Conservation (phyloP, 1,284 basidiomycete species). For the Ceratobasidium sp. region DNA sequence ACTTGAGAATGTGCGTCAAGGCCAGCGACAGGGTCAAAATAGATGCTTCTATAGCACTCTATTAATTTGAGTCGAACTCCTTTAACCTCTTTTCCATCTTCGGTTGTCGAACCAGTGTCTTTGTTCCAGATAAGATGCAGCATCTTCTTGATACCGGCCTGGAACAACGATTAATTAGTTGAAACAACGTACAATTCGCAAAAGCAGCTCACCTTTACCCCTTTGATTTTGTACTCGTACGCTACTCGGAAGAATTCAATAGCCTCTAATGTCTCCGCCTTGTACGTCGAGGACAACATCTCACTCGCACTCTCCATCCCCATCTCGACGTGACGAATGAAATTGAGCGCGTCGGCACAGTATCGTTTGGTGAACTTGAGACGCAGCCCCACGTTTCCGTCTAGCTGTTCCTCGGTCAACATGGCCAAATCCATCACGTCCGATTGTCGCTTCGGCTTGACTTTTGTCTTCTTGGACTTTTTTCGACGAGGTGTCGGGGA, state of each 20-base stretch:
- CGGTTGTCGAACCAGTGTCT: slow-evolving; percentile 86
- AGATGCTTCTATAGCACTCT: slow-evolving; percentile 89
- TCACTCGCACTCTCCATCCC: slow-evolving; percentile 81
- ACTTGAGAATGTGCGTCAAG: slow-evolving; percentile 86
- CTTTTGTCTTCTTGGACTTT: slow-evolving; percentile 47
- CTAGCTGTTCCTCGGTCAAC: slow-evolving; percentile 70
- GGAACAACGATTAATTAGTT: slow-evolving; percentile 8
- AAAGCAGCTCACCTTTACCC: slow-evolving; percentile 68
- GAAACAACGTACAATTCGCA: slow-evolving; percentile 30
- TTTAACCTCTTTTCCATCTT: slow-evolving; percentile 89
- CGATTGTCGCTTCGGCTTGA: slow-evolving; percentile 68
- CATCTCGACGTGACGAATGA: slow-evolving; percentile 84
- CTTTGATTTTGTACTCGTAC: slow-evolving; percentile 83
- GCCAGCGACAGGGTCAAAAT: slow-evolving; percentile 83
- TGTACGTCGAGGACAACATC: slow-evolving; percentile 89
- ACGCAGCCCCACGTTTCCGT: slow-evolving; percentile 71
- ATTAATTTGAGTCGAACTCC: slow-evolving; percentile 88
- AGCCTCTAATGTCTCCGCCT: slow-evolving; percentile 92
- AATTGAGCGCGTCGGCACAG: slow-evolving; percentile 85
- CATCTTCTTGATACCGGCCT: slow-evolving; percentile 94
- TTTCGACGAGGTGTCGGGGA: background rate
- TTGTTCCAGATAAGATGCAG: slow-evolving; percentile 98
- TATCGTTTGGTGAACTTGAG: slow-evolving; percentile 88
- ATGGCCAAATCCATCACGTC: slow-evolving; percentile 63
- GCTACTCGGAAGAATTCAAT: slow-evolving; percentile 95